Conservation (phyloP, 2,329 filamentous ascomycete genomes). For the Beauveria scarabaeidicola region DNA sequence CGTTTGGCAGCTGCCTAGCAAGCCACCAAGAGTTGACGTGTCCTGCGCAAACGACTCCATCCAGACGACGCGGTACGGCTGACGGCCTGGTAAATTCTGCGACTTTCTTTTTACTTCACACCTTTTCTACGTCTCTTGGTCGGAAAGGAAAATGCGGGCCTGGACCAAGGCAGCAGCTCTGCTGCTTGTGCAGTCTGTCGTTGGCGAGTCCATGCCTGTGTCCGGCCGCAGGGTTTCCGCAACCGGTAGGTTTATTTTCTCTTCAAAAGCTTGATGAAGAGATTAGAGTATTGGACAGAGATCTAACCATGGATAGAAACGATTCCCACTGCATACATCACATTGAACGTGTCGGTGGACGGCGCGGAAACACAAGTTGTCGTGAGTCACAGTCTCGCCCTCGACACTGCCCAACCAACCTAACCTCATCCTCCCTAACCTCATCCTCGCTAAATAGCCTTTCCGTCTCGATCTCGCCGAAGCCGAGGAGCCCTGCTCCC, state of each 20-base stretch:
- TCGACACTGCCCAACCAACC: not conserved
- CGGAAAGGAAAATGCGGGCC: conserved; percentile 19
- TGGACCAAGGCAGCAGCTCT: conserved; percentile 21
- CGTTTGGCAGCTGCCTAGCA: not conserved
- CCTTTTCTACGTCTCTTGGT: not conserved
- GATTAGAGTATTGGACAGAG: not conserved
- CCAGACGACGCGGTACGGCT: not conserved
- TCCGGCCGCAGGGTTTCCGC: not conserved
- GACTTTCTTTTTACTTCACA: not conserved
- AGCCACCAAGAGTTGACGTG: not conserved
- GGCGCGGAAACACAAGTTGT: conserved; percentile 15
- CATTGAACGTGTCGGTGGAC: conserved; percentile 16
- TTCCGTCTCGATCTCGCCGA: conserved; percentile 38
- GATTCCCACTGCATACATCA: conserved; percentile 18
- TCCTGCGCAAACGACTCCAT: not conserved
- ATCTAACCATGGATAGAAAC: conserved; percentile 10
- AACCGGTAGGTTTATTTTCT: not conserved
- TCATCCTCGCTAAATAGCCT: conserved; percentile 20
- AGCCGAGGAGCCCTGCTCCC: conserved; percentile 36
- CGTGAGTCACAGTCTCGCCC: conserved; percentile 13
- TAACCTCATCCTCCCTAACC: conserved; percentile 9
- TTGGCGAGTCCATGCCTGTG: not conserved
- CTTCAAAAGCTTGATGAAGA: not conserved
- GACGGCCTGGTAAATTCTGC: not conserved
- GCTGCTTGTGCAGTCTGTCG: conserved; percentile 15